phyloP scores from a whole-genome alignment of 306 rosid species.

The Citrullus amarus region DNA sequence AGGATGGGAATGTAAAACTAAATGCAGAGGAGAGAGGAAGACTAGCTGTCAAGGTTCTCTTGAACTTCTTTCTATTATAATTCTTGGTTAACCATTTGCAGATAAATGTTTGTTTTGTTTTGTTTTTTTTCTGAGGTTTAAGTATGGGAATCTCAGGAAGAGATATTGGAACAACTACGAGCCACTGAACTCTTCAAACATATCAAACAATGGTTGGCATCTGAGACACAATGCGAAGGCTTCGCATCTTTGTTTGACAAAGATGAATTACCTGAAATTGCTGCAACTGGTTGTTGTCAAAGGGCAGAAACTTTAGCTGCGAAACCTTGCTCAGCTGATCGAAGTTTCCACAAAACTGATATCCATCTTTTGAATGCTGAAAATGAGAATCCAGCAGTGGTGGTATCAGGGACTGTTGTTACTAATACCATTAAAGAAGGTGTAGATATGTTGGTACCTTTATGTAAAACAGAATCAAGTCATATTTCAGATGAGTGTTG shows the following conservation, averaged over 20 bases:
- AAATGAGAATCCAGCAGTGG: slow-evolving; percentile 34
- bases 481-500: slow-evolving; percentile 41
- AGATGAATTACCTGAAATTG: slow-evolving; percentile 26
- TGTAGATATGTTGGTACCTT: slow-evolving; percentile 61
- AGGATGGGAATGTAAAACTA: slow-evolving; percentile 56
- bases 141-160: slow-evolving; percentile 55
- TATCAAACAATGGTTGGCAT: slow-evolving; percentile 44
- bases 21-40: slow-evolving; percentile 80
- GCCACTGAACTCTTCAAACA: slow-evolving; percentile 51
- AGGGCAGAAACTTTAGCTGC: slow-evolving; percentile 47
- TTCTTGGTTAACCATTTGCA: not conserved
- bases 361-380: slow-evolving; percentile 31
- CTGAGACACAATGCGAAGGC: slow-evolving; percentile 26
- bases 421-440: slow-evolving; percentile 42
- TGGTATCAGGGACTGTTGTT: slow-evolving; percentile 62
- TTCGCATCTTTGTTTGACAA: slow-evolving; percentile 14
- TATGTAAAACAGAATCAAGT: slow-evolving; percentile 26
- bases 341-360: slow-evolving; percentile 36
- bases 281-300: slow-evolving; percentile 52
- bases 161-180: slow-evolving; percentile 50
- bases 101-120: not conserved
- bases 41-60: slow-evolving; percentile 61
- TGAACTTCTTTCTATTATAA: not conserved
- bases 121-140: not conserved
- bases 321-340: slow-evolving; percentile 16